Evolutionary conservation across 768 basidiomycete genomes (phyloP), one percentile per base, ranked within the genome.

Genomic region (Phanerodontia chrysosporium): DNA sequence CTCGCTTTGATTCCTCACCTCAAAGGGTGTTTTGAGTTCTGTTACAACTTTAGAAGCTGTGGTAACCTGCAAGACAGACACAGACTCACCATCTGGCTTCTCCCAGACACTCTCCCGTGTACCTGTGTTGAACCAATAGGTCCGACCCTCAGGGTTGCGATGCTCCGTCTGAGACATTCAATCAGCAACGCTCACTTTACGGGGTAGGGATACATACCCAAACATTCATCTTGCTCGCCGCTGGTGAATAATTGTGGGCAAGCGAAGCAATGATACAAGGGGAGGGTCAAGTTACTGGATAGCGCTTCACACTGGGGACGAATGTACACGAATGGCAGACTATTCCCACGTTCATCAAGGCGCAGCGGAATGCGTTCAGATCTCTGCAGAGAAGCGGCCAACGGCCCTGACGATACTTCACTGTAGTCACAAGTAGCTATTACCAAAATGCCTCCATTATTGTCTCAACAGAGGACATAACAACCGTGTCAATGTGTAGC

Each of bases 81-180:
- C 35, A 28, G 35, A 67, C 81, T 65, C 65, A 90, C 90, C 91
- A 71, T 95, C 92, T 60, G 97, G 97, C 71, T 98, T 99, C 75
- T 98, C 95, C 96, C 95, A 98, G 54, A 95, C 93, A 69, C 94
- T 96, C 66, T 92, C 90, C 66, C 88, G 85, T 3, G 89, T 91
- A 10, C 78, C 81, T 0, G 92, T 86, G 70, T 97, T 95, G 74
- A 94, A 95, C 95, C 95, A 98, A 69, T 98, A 98, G 0, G 92
- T 93, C n/a, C 94, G 80, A n/a, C 95, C 95, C 69, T 97, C 96
- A 1, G 92, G 87, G 74, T 95, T 96, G 32, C 90, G 86, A 74
- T 97, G 92, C 69, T 96, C 95, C 2, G 92, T 94, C 94, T 95
- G 62, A 28, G 49, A 10, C 21, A 45, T n/a, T 16, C 16, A 27